Percentiles rank a stretch among this genome's conserved stretches.
Evolutionary conservation across 1,284 basidiomycete species (phyloP).

Genomic region (Meira miltonrushii): DNA sequence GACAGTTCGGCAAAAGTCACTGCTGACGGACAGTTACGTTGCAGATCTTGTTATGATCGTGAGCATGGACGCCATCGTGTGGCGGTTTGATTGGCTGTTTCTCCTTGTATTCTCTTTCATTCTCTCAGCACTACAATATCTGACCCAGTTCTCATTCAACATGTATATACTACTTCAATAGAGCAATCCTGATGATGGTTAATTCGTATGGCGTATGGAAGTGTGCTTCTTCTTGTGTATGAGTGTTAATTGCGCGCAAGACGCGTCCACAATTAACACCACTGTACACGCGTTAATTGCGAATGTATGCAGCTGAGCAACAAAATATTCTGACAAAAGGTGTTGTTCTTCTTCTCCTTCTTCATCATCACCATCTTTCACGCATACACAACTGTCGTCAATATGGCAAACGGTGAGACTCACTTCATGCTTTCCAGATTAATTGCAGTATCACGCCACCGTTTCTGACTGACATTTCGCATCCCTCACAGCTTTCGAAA

Average conservation of each 20-base stretch:
- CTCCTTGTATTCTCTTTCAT: background rate
- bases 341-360: background rate
- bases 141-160: background rate
- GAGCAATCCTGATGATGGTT: too few species aligned
- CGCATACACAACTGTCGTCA: background rate
- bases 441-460: too few species aligned
- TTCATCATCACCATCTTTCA: background rate
- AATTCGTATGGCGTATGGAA: too few species aligned
- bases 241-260: too few species aligned
- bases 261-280: too few species aligned
- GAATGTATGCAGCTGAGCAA: too few species aligned
- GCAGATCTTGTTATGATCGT: conserved; percentile 31
- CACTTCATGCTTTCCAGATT: background rate
- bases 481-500: conserved; percentile 11
- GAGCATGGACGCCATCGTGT: conserved; percentile 13
- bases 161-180: background rate
- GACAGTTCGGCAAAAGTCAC: conserved; percentile 38
- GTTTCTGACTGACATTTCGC: background rate
- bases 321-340: background rate
- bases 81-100: background rate
- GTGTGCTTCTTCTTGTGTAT: too few species aligned
- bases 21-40: conserved; percentile 28
- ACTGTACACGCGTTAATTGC: too few species aligned
- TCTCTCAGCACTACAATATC: background rate
- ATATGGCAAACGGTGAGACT: background rate